Evolutionary conservation across 2,329 filamentous ascomycete species (phyloP), one percentile per base, ranked within the genome.

Genomic region (Neurospora sp.): DNA sequence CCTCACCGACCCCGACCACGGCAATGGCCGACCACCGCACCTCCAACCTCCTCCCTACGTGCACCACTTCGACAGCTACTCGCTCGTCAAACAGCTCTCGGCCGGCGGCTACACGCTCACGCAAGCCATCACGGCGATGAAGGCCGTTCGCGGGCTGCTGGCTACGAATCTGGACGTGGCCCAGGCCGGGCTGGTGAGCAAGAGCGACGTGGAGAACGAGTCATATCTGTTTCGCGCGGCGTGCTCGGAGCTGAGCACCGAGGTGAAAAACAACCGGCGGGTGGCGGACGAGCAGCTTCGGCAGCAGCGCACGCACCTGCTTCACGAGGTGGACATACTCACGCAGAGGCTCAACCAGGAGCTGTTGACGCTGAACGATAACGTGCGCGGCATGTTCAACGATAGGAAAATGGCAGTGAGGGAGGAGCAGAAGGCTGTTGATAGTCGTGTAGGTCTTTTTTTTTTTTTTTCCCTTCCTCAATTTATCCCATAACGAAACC

Each of bases 61-160:
- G 40, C 96, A 99, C 81, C 93, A 98, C 81, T 99, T 99, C 80
- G 95, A 99, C 81, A 97, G 91, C 33, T 99, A 96, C 80, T 90
- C 89, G 15, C 86, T 98, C 5, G 96, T 98, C 17, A 91, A 91
- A 77, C 89, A 93, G 75, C 88, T 99, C 17, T 86, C 89, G 19
- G 82, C 81, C 0, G 89, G 89, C 13, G 91, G 91, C 0, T 97
- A 93, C 80, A 88, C 87, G 1, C 84, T 87, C 66, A 85, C 85
- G 0, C 95, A 97, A 80, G 89, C 93, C 36, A 89, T 93, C 68
- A 93, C 90, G 6, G 84, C 93, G 68, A 99, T 99, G 96, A 98
- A 98, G 82, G 93, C 91, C 6, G 89, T 98, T 70, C 89, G 95
- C 28, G 85, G 85, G 3, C 84, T 96, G 67, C 82, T 99, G 15